A percentile compares a stretch with the other conserved stretches of the same genome.
Evolutionary conservation across 2,329 filamentous ascomycete genomes (phyloP).

Genomic region (Helminthosporium solani): DNA sequence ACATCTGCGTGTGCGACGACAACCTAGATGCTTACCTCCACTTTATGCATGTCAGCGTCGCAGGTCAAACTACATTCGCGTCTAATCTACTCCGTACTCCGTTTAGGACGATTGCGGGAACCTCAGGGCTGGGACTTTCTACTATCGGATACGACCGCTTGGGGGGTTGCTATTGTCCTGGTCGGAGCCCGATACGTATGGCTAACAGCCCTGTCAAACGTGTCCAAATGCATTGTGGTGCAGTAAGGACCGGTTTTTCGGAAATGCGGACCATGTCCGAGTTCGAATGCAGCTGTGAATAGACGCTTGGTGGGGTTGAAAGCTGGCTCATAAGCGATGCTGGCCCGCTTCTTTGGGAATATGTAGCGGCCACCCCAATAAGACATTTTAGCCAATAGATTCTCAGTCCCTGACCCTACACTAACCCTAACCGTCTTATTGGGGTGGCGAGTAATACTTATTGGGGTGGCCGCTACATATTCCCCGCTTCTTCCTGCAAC

Average conservation of each 20-base stretch:
- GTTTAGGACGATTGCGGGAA: no score
- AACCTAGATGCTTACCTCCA: constrained; percentile 6
- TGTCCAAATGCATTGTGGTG: constrained; percentile 5
- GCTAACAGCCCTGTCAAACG: neutral
- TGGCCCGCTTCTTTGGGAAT: constrained; percentile 2
- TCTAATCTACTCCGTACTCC: neutral
- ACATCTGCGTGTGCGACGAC: constrained; percentile 9
- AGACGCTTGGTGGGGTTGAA: constrained; percentile 1
- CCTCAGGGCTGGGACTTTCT: neutral
- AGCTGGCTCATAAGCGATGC: constrained; percentile 8
- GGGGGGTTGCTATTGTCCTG: neutral
- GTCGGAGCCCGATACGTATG: neutral
- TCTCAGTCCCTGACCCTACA: no score
- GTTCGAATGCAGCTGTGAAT: constrained; percentile 5
- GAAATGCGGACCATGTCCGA: constrained; percentile 4
- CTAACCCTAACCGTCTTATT: no score
- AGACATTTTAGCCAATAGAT: no score
- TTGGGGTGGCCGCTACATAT: no score
- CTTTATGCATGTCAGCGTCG: constrained; percentile 8
- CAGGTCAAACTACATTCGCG: neutral
- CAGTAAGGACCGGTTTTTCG: constrained; percentile 3
- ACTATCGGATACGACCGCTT: neutral
- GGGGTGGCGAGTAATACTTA: no score
- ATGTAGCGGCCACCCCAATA: no score
- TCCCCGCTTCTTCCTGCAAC: no score